Evolutionary conservation across 148 eudicot genomes (phyloP).

Genomic region (Amaranthus cruentus): DNA sequence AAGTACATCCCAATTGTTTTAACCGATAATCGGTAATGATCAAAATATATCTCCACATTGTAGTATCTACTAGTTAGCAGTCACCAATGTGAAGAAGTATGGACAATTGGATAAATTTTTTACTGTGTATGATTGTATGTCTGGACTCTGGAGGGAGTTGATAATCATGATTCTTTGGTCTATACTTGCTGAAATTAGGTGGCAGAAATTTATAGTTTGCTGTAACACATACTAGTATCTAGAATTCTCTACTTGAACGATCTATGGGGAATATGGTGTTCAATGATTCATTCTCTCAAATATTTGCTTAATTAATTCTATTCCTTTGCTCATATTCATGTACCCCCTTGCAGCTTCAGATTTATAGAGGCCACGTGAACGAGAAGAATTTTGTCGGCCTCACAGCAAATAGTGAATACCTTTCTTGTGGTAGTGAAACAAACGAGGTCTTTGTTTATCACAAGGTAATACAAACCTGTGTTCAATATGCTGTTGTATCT

Average conservation of each 20-base stretch:
- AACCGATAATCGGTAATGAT: neutral
- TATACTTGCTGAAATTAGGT: neutral
- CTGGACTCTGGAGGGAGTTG: neutral
- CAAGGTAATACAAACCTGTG: constrained; percentile 43
- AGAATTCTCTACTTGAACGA: neutral
- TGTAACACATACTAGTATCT: neutral
- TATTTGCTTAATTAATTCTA: neutral
- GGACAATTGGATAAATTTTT: neutral
- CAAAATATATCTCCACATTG: neutral
- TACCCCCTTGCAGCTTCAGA: constrained; percentile 43
- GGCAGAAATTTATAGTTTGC: neutral
- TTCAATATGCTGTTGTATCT: neutral
- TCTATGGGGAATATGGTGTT: neutral
- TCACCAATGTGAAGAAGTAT: neutral
- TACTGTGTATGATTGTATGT: neutral
- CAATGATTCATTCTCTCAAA: neutral
- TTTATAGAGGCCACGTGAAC: constrained; percentile 71
- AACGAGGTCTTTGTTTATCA: constrained; percentile 88
- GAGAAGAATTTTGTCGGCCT: constrained; percentile 96
- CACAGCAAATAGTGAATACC: constrained; percentile 65
- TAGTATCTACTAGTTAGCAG: neutral
- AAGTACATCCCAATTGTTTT: no score
- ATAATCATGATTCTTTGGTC: neutral
- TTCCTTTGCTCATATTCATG: constrained; percentile 1
- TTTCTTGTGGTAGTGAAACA: constrained; percentile 94